A percentile compares a stretch with the other conserved stretches of the same genome.
These are phyloP conservation scores for Pythium volutum DNA, from an alignment of 352 stramenopile genomes.

Conservation along the genomic window DNA sequence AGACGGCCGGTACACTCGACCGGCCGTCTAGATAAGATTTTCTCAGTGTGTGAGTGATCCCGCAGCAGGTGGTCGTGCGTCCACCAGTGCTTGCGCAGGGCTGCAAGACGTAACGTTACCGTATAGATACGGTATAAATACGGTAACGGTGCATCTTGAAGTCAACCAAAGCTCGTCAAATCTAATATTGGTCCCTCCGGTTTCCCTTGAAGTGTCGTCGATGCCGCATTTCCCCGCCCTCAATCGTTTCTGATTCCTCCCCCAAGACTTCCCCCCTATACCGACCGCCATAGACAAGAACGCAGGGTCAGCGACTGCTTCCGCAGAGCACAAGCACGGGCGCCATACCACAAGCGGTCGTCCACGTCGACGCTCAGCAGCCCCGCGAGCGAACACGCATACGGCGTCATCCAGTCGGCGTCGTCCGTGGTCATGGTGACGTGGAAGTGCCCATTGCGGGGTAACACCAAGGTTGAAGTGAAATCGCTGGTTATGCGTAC, in stretches of 20 bases:
- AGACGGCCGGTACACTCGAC: too few relatives aligned
- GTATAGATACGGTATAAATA: too few relatives aligned
- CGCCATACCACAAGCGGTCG: background rate
- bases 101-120: too few relatives aligned
- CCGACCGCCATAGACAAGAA: background rate
- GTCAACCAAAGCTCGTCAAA: too few relatives aligned
- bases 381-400: background rate
- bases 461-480: background rate
- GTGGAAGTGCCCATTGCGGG: background rate
- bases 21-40: too few relatives aligned
- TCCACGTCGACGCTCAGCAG: slow-evolving; percentile 8
- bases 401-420: background rate
- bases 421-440: background rate
- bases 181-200: slow-evolving; percentile 4
- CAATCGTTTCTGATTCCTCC: background rate
- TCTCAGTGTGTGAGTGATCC: too few relatives aligned
- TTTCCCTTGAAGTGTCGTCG: background rate
- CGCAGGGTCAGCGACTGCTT: background rate
- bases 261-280: background rate
- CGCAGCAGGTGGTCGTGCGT: too few relatives aligned
- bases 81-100: too few relatives aligned
- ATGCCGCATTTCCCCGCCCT: background rate
- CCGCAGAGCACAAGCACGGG: background rate
- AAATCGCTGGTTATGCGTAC: too few relatives aligned
- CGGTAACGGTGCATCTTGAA: too few relatives aligned